Evolutionary conservation across 257 asterid species (phyloP).

Genomic region (Handroanthus guayacan): DNA sequence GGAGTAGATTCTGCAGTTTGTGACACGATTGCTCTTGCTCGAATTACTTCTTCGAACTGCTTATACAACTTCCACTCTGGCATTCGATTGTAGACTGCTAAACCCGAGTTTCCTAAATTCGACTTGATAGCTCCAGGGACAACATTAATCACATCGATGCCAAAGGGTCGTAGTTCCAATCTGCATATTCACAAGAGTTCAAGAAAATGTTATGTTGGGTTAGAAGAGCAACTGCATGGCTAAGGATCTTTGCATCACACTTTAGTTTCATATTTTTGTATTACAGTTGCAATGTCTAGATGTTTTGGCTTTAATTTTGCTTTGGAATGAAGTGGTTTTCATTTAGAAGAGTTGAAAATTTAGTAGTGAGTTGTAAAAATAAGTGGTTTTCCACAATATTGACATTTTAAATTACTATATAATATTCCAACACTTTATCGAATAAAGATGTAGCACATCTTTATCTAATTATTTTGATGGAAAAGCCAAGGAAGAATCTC

Average conservation of each 20-base stretch:
- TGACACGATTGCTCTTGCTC: conserved; percentile 68
- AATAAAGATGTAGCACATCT: no score
- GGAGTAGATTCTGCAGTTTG: conserved; percentile 76
- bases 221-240: neutral
- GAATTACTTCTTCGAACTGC: conserved; percentile 66
- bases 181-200: conserved; percentile 36
- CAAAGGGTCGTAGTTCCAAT: conserved; percentile 52
- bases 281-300: neutral
- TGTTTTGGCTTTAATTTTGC: no score
- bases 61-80: conserved; percentile 95
- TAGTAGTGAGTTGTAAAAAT: no score
- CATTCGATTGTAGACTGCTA: conserved; percentile 58
- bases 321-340: no score
- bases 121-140: conserved; percentile 92
- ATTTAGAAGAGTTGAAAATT: no score
- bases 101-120: conserved; percentile 72
- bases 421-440: no score
- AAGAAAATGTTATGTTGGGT: no score
- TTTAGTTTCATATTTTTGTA: neutral
- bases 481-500: no score
- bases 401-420: no score
- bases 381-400: no score
- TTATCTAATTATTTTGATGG: no score
- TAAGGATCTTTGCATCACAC: neutral
- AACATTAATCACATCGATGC: conserved; percentile 70